phyloP scores from a whole-genome alignment of 192 early-diverging fungal species.

The Borealophlyctis nickersoniae region DNA sequence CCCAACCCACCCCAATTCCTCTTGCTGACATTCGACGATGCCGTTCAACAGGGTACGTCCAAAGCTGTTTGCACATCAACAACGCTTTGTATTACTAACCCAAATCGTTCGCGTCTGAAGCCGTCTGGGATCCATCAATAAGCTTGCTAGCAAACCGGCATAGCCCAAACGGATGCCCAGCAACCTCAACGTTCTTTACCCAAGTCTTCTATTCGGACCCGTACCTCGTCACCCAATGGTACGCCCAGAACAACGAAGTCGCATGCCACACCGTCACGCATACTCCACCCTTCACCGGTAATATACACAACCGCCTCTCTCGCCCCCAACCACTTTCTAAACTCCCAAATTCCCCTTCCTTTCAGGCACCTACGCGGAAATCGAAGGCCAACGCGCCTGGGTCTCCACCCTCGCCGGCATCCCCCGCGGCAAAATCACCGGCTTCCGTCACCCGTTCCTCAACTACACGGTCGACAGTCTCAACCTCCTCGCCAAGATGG shows the following conservation, averaged over 20 bases:
- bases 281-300: constrained; percentile 17
- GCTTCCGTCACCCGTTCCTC: constrained; percentile 32
- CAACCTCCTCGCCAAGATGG: constrained; percentile 25
- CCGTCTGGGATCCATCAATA: no score
- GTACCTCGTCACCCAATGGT: constrained; percentile 27
- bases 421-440: constrained; percentile 26
- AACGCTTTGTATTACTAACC: not conserved
- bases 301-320: no score
- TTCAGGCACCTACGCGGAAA: constrained; percentile 20
- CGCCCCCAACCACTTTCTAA: no score
- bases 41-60: constrained; percentile 9
- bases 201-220: constrained; percentile 52
- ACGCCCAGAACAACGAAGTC: constrained; percentile 38
- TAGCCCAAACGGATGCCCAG: constrained; percentile 61
- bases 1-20: constrained; percentile 36
- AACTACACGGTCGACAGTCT: constrained; percentile 28
- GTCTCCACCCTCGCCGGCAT: constrained; percentile 26
- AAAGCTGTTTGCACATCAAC: no score
- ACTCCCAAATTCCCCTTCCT: no score
- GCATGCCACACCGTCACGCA: constrained; percentile 36
- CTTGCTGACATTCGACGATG: constrained; percentile 31
- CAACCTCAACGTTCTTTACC: constrained; percentile 57
- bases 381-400: constrained; percentile 34
- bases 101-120: constrained; percentile 7
- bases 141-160: constrained; percentile 29